These are phyloP conservation scores for Castanea crenata DNA, from an alignment of 306 rosid genomes.

Conservation along the genomic window DNA sequence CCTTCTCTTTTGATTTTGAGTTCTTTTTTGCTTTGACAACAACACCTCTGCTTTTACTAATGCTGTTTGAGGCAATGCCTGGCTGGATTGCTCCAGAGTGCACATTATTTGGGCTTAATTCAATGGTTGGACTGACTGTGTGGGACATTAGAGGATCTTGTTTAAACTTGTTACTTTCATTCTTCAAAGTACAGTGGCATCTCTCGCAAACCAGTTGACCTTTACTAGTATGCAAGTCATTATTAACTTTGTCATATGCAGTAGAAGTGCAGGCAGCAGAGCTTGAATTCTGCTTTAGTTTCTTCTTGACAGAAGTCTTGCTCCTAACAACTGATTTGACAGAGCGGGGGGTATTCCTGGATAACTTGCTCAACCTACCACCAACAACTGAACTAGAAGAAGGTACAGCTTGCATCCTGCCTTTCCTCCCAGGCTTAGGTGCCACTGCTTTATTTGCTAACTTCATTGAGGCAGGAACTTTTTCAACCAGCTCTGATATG, in stretches of 20 bases:
- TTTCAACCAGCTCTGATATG: slow-evolving; percentile 37
- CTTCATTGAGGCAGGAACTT: slow-evolving; percentile 45
- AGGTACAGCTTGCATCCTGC: slow-evolving; percentile 56
- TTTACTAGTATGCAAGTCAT: slow-evolving; percentile 41
- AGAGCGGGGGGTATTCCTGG: slow-evolving; percentile 51
- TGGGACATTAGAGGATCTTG: slow-evolving; percentile 31
- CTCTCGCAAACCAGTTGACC: slow-evolving; percentile 70
- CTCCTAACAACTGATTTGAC: slow-evolving; percentile 67
- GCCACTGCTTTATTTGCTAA: slow-evolving; percentile 42
- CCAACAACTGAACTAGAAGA: slow-evolving; percentile 52
- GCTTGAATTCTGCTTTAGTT: slow-evolving; percentile 52
- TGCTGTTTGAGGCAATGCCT: slow-evolving; percentile 33
- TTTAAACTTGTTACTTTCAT: slow-evolving; percentile 37
- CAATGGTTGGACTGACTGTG: slow-evolving; percentile 35
- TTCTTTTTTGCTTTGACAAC: slow-evolving; percentile 44
- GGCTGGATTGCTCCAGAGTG: slow-evolving; percentile 39
- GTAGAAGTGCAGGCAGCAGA: slow-evolving; percentile 41
- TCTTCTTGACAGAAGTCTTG: slow-evolving; percentile 67
- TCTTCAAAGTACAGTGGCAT: slow-evolving; percentile 66
- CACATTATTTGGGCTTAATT: slow-evolving; percentile 33
- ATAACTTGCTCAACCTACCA: slow-evolving; percentile 49
- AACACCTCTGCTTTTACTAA: slow-evolving; percentile 36
- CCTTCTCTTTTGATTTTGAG: slow-evolving; percentile 58
- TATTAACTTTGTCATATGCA: slow-evolving; percentile 40
- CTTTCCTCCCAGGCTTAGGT: slow-evolving; percentile 53